Evolutionary conservation across 805 yeast genomes (phyloP), one percentile per base, ranked within the genome.

Genomic region (Starmerella roubikii): DNA sequence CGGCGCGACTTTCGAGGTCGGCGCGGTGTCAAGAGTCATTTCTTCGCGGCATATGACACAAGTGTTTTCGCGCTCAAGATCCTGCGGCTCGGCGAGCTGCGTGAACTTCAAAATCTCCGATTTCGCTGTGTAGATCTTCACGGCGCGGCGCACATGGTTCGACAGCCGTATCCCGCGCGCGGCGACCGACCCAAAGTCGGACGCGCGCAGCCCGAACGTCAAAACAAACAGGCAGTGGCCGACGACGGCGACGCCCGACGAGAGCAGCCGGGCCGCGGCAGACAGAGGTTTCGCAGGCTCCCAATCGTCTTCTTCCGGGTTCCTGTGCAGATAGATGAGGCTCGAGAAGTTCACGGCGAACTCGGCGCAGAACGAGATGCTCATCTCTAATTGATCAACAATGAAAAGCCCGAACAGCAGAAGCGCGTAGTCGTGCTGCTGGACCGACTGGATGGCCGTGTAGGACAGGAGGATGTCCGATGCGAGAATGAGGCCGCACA

Each of bases 21-120:
- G 30, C 2, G 52, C 40, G 2, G 55, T 67, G 2, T 56, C 63
- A 1, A 74, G 54, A 5, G 65, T 57, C 88, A 88, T 78, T 45
- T 83, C 94, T 49, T 91, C 97, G 50, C 94, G 74, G 60, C 98
- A 88, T 30, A 88, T 79, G 45, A 84, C 84, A 60, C 98, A 80
- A 20, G 81, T 54, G 55, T 64, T 60, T 42, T 77, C 78, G 16
- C 74, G 67, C 6, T 61, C 69, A 41, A 81, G 63, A 32, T 81
- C 86, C 22, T 62, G 71, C 11, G 57, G 64, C 1, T 76, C 62
- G 3, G 94, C 93, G 43, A 73, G 69, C 7, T 62, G 61, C 37
- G 91, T 64, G 45, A 69, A 72, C 21, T 66, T 63, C 45, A 80
- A 84, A 52, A 91, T 61, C 49, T 75, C 72, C 35, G 71, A 70